phyloP scores from a whole-genome alignment of 805 yeast species.

The Starmerella sp. region DNA sequence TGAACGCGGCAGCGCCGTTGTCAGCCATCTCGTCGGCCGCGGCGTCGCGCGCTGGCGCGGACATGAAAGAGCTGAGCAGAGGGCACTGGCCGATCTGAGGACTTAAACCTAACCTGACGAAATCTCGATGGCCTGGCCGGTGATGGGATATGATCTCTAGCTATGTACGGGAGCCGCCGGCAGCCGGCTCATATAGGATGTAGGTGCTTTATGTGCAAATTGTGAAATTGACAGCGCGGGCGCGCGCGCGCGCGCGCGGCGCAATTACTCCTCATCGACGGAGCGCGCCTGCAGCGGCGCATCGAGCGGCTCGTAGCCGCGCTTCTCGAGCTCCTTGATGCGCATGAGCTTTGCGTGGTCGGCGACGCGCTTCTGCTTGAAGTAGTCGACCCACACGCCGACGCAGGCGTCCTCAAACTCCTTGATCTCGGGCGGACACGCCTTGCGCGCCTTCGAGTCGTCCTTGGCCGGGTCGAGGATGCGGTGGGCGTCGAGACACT shows the following conservation, averaged over 20 bases:
- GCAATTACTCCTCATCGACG: conserved; percentile 10
- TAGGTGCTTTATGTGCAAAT: neutral
- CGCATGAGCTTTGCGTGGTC: conserved; percentile 61
- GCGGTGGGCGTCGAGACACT: conserved; percentile 56
- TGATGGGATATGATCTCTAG: neutral
- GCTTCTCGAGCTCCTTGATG: conserved; percentile 57
- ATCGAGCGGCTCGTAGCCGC: conserved; percentile 35
- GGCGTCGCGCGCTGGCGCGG: neutral
- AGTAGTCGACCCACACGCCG: conserved; percentile 77
- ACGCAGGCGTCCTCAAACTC: conserved; percentile 67
- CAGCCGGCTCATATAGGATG: too few relatives aligned
- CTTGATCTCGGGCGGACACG: conserved; percentile 48
- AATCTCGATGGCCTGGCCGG: neutral
- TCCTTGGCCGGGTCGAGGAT: conserved; percentile 53
- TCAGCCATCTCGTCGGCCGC: neutral
- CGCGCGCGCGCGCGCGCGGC: too few relatives aligned
- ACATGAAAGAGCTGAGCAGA: neutral
- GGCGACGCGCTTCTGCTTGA: conserved; percentile 77
- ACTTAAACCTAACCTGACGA: neutral
- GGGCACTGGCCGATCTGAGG: neutral
- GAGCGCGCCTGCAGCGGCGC: conserved; percentile 16
- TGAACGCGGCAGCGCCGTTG: neutral
- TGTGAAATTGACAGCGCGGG: neutral
- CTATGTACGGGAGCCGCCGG: neutral
- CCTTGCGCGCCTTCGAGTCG: conserved; percentile 37